Evolutionary conservation across 352 stramenopile species (phyloP).

Genomic region (Plasmopara halstedii): DNA sequence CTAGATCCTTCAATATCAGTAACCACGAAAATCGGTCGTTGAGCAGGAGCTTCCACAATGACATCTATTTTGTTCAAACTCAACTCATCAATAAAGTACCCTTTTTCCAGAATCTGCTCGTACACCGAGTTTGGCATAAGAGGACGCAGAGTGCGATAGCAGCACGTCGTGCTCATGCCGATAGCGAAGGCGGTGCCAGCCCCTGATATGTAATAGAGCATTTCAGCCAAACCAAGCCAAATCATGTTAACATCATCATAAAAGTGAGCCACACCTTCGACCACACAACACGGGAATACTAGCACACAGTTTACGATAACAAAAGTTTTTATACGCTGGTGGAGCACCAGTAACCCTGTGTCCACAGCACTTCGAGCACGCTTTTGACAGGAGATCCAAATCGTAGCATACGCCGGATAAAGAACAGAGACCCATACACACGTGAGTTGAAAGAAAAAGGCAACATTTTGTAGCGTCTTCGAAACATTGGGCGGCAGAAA

Average conservation of each 20-base stretch:
- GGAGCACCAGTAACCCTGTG: slow-evolving; percentile 33
- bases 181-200: slow-evolving; percentile 52
- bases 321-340: slow-evolving; percentile 61
- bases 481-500: slow-evolving; percentile 30
- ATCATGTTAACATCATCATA: slow-evolving; percentile 27
- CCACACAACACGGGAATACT: slow-evolving; percentile 50
- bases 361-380: slow-evolving; percentile 33
- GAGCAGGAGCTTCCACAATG: slow-evolving; percentile 38
- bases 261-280: slow-evolving; percentile 29
- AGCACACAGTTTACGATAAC: slow-evolving; percentile 61
- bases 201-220: slow-evolving; percentile 56
- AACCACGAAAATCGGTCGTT: slow-evolving; percentile 63
- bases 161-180: slow-evolving; percentile 52
- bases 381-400: slow-evolving; percentile 44
- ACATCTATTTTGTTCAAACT: slow-evolving; percentile 20
- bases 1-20: slow-evolving; percentile 81
- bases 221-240: slow-evolving; percentile 40
- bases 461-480: slow-evolving; percentile 22
- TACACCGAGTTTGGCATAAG: slow-evolving; percentile 56
- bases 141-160: slow-evolving; percentile 47
- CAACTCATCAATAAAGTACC: slow-evolving; percentile 41
- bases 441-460: slow-evolving; percentile 36
- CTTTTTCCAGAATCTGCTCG: slow-evolving; percentile 52
- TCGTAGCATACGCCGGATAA: slow-evolving; percentile 42
- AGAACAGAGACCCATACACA: slow-evolving; percentile 51